Base-by-base conservation (phyloP, 1,139 yeast genomes). In the Schwanniomyces etchellsii region DNA sequence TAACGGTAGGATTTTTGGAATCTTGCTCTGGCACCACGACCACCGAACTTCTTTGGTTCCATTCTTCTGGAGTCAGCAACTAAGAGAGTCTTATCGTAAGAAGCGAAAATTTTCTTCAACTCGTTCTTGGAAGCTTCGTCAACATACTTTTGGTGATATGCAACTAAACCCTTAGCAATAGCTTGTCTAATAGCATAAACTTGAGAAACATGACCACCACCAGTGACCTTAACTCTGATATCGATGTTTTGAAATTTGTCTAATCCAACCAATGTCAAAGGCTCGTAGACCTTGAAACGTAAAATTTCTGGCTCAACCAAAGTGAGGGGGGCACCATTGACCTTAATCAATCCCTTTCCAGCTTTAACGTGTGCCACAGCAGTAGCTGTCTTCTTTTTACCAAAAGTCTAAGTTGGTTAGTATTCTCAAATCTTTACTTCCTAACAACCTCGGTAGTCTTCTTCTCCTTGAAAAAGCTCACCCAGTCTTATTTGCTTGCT, bases 1-100 rank as follows among this genome's bases (percentile, higher is more conserved):
- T 89, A 91, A 88, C 98, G 98, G 94, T 91, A 91, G 72, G 98
- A 91, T 75, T 91, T 91, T 81, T 91, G 98, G 96, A 85, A 91
- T 80, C 97, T 89, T 68, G 98, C 93, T 79, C 98, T 91, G 77
- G 98, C 98, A 86, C 98, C 98, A 75, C 94, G 95, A 81, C 98
- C 98, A 81, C 98, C 98, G 78, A 89, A 91, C 81, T 91, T 91
- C 96, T 91, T 91, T 82, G 99, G 99, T 80, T 91, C 99, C 82
- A 89, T 82, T 82, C 95, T 91, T 84, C 98, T 88, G 61, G 97
- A 79, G 73, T 91, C 99, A 59, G 99, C 98, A 71, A 91, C 93
- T 74, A 91, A 84, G 70, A 91, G 82, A 70, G 98, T 88, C 79
- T 96, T 89, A 91, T 91, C 98, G 82, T 89, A 93, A 61, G 95